A percentile compares a stretch with the other conserved stretches of the same genome.
Conservation (phyloP, 306 rosid species). For the Dryas drummondii region DNA sequence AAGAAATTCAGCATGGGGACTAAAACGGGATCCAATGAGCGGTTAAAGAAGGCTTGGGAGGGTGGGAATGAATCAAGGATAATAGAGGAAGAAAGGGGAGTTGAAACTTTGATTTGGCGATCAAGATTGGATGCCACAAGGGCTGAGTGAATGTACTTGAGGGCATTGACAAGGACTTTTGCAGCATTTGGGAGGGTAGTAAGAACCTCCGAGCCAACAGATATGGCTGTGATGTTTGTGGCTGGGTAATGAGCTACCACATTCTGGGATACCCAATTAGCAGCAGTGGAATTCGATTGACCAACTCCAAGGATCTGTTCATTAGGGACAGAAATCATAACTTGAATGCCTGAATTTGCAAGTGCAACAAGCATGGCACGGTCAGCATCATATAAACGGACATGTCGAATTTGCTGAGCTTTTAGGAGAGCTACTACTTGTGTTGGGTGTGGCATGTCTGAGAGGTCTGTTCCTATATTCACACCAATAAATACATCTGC, state of each 20-base stretch:
- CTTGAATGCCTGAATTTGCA: conserved; percentile 70
- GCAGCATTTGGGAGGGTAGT: conserved; percentile 71
- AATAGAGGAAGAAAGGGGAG: conserved; percentile 68
- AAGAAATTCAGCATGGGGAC: conserved; percentile 74
- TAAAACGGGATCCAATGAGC: conserved; percentile 55
- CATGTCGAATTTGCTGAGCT: conserved; percentile 67
- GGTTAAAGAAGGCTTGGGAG: conserved; percentile 84
- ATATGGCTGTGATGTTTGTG: conserved; percentile 78
- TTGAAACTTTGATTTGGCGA: conserved; percentile 70
- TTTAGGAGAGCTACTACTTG: conserved; percentile 79
- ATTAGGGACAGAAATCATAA: conserved; percentile 67
- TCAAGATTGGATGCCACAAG: conserved; percentile 78
- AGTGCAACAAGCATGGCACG: conserved; percentile 77
- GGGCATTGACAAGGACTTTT: conserved; percentile 63
- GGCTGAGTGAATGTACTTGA: conserved; percentile 73
- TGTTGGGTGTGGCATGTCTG: conserved; percentile 86
- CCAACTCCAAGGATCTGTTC: conserved; percentile 78
- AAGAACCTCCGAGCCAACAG: conserved; percentile 79
- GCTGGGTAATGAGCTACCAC: conserved; percentile 83
- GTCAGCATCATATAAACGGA: conserved; percentile 67
- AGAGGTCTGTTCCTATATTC: conserved; percentile 79
- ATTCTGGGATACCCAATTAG: conserved; percentile 80
- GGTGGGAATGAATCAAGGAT: conserved; percentile 90
- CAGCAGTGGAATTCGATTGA: conserved; percentile 75
- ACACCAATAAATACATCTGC: conserved; percentile 78